Conservation (phyloP, 108 stramenopile species). For the Discostella pseudostelligera region DNA sequence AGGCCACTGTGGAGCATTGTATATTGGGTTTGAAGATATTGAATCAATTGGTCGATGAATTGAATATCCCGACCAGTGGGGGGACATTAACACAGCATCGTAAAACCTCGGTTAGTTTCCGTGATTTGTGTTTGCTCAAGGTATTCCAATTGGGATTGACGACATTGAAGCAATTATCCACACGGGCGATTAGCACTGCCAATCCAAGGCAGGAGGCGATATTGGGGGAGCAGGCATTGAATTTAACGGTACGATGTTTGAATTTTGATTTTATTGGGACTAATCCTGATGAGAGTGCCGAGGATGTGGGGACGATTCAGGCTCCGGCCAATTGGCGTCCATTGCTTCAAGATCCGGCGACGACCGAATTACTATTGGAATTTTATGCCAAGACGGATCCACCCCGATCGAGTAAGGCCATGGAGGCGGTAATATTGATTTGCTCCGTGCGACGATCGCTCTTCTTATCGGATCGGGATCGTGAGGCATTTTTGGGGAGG, state of each 20-base stretch:
- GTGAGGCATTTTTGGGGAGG: slow-evolving; percentile 85
- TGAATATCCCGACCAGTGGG: slow-evolving; percentile 92
- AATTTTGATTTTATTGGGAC: slow-evolving; percentile 99
- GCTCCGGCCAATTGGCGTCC: slow-evolving; percentile 93
- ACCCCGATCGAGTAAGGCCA: slow-evolving; percentile 85
- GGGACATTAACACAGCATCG: slow-evolving; percentile 96
- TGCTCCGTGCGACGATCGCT: slow-evolving; percentile 88
- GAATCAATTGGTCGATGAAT: slow-evolving; percentile 94
- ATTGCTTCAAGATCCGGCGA: slow-evolving; percentile 85
- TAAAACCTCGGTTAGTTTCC: slow-evolving; percentile 95
- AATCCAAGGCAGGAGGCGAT: slow-evolving; percentile 72
- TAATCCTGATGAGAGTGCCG: slow-evolving; percentile 96
- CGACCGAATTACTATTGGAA: slow-evolving; percentile 87
- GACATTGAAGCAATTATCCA: slow-evolving; percentile 90
- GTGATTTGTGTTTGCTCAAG: slow-evolving; percentile 90
- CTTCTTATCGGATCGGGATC: slow-evolving; percentile 93
- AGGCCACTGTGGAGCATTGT: slow-evolving; percentile 93
- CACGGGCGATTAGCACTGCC: slow-evolving; percentile 74
- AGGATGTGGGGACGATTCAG: slow-evolving; percentile 97
- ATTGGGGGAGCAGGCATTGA: slow-evolving; percentile 85
- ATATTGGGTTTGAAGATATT: slow-evolving; percentile 94
- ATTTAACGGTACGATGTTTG: slow-evolving; percentile 86
- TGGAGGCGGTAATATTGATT: slow-evolving; percentile 91
- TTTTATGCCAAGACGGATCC: slow-evolving; percentile 95
- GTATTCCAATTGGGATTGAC: slow-evolving; percentile 93